Base-by-base conservation (phyloP, 1,139 yeast species). In the Hemisphaericaspora lyxosophila region DNA sequence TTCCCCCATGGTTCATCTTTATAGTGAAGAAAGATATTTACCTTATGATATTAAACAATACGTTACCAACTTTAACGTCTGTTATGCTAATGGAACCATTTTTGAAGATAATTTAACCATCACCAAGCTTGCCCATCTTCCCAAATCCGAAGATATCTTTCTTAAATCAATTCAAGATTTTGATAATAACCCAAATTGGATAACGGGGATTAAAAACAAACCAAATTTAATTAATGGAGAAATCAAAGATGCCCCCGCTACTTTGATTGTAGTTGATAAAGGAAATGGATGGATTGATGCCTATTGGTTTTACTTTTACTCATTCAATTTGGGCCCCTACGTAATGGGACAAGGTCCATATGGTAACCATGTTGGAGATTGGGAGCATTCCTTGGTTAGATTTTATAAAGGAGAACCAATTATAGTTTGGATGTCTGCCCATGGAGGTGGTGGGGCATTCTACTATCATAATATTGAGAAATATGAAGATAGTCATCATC, bases 351-450 rank as follows among this genome's bases (percentile, higher is more conserved):
- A 80, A 28, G 98, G 98, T 0, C 98, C 98, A 0, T 92, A 85
- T 65, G 98, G 98, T 0, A 86, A 90, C 55, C 98, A 92, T 54
- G 81, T 92, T 23, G 98, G 97, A 4, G 98, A 92, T 64, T 92
- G 98, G 98, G 98, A 92, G 53, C 98, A 92, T 59, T 81, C 95
- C 3, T 64, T 92, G 29, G 94, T 89, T 9, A 69, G 98, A 24
- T 92, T 86, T 57, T 76, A 81, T 50, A 75, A 85, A 4, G 96
- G 96, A 0, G 65, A 72, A 44, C 97, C 98, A 0, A 72, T 82
- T n/a, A 76, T 85, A 41, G 80, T 90, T n/a, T 92, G 97, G 97
- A 86, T 92, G 95, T 85, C 95, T 22, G 97, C 97, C 1, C 98
- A 92, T 61, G 96, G 97, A 1, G 97, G 97, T 8, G 98, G 98